phyloP scores from a whole-genome alignment of 1,284 basidiomycete species.

The Chondrostereum purpureum region DNA sequence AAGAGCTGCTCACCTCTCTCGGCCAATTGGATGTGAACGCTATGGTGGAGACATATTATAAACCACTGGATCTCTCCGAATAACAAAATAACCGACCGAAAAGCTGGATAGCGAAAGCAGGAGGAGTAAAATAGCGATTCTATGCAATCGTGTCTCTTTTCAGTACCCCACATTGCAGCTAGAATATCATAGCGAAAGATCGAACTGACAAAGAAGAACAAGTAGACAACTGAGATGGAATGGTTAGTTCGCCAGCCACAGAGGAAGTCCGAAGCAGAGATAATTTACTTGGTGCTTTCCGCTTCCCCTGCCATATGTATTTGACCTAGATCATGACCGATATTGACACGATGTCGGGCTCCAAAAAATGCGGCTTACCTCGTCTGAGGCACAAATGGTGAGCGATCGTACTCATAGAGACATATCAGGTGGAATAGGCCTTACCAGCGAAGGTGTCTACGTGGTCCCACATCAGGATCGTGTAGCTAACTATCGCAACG shows the following conservation, averaged over 20 bases:
- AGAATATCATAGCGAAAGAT: no score
- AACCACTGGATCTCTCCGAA: no score
- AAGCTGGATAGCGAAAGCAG: conserved; percentile 37
- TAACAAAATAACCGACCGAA: no score
- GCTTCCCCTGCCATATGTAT: conserved; percentile 46
- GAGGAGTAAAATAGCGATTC: conserved; percentile 46
- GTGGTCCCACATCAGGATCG: conserved; percentile 41
- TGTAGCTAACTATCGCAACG: conserved; percentile 29
- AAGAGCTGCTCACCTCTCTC: conserved; percentile 24
- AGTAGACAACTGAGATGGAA: conserved; percentile 41
- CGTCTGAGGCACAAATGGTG: no score
- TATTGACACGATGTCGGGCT: no score
- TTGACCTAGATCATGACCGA: conserved; percentile 30
- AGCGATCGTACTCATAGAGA: no score
- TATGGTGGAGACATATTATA: no score
- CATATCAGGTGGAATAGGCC: no score
- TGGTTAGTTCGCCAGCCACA: not conserved
- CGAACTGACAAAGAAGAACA: conserved; percentile 28
- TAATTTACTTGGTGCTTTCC: conserved; percentile 34
- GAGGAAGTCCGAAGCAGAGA: not conserved
- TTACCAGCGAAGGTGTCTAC: conserved; percentile 29
- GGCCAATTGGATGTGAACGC: conserved; percentile 33
- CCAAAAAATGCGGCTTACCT: no score
- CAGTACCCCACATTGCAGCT: no score
- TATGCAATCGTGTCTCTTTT: conserved; percentile 11